Conservation (phyloP, 208 protist species). For the Crithidia fasciculata region DNA sequence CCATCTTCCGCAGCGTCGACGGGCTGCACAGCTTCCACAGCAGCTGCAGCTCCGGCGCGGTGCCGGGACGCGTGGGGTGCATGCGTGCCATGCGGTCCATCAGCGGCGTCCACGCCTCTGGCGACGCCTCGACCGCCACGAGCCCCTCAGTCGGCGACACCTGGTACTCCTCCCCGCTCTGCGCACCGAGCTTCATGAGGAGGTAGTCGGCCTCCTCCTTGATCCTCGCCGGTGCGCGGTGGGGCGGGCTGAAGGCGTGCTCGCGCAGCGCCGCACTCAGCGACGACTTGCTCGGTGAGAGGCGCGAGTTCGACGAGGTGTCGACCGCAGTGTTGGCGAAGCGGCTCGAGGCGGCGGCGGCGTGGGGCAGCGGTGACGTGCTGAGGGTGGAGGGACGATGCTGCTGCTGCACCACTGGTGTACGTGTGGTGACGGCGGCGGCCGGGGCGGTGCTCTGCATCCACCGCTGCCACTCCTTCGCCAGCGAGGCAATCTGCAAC, state of each 20-base stretch:
- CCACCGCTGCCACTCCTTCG: constrained; percentile 47
- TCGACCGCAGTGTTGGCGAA: background rate
- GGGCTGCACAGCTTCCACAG: constrained; percentile 75
- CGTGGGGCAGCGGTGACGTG: constrained; percentile 1
- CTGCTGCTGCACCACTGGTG: background rate
- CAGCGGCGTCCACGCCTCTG: constrained; percentile 33
- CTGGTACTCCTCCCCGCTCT: constrained; percentile 37
- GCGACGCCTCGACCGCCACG: constrained; percentile 40
- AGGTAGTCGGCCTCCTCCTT: constrained; percentile 41
- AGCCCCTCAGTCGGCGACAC: constrained; percentile 31
- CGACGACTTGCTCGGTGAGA: constrained; percentile 23
- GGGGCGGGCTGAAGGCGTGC: constrained; percentile 24
- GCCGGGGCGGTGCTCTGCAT: constrained; percentile 1
- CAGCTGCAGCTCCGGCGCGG: constrained; percentile 34
- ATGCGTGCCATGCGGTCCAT: constrained; percentile 33
- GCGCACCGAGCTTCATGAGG: constrained; percentile 34
- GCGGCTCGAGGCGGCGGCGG: background rate
- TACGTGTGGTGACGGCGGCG: background rate
- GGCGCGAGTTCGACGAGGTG: background rate
- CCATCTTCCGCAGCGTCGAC: constrained; percentile 44
- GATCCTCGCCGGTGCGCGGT: constrained; percentile 28
- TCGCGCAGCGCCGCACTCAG: constrained; percentile 28
- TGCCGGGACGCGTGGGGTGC: constrained; percentile 4
- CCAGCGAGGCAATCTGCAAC: constrained; percentile 49
- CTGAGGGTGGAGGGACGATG: background rate